These are phyloP conservation scores for Phylloporus rhodoxanthus DNA, from an alignment of 768 basidiomycete genomes.

Conservation along the genomic window DNA sequence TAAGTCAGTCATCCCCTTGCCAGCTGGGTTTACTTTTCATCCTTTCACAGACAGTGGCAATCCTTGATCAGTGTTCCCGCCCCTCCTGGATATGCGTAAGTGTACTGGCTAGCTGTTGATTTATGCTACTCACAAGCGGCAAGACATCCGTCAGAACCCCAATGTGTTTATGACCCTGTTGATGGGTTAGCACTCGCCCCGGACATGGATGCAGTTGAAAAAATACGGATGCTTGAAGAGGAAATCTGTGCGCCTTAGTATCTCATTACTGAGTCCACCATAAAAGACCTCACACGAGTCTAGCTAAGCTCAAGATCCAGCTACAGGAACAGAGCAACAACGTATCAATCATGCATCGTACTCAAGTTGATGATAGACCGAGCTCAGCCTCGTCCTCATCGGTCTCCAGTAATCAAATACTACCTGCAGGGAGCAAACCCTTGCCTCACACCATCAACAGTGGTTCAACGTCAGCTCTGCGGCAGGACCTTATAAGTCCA, in stretches of 20 bases:
- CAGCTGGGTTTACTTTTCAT: slow-evolving; percentile 5
- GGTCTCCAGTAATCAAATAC: slow-evolving; percentile 12
- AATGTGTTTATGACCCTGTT: slow-evolving; percentile 81
- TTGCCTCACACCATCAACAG: slow-evolving; percentile 1
- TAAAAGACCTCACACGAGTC: slow-evolving; percentile 10
- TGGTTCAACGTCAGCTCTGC: slow-evolving; percentile 18
- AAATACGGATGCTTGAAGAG: slow-evolving; percentile 69
- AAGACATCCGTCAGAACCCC: slow-evolving; percentile 81
- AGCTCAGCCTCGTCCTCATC: slow-evolving; percentile 22
- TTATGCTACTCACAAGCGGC: slow-evolving; percentile 7
- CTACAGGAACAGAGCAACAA: slow-evolving; percentile 49
- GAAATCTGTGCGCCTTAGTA: slow-evolving; percentile 54
- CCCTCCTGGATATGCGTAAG: slow-evolving; percentile 79
- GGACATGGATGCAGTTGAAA: slow-evolving; percentile 73
- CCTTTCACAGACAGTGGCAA: slow-evolving; percentile 62
- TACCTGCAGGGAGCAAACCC: slow-evolving; percentile 5
- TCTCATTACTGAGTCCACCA: not conserved
- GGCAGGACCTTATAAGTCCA: slow-evolving; percentile 46
- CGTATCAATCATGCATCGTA: slow-evolving; percentile 18
- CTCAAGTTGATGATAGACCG: slow-evolving; percentile 16
- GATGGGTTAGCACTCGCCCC: slow-evolving; percentile 74
- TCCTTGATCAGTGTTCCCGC: slow-evolving; percentile 78
- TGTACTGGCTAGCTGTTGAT: not conserved
- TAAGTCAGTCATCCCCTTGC: slow-evolving; percentile 47
- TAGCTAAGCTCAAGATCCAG: slow-evolving; percentile 60